Base-by-base conservation (phyloP, 2,329 filamentous ascomycete genomes). In the Bipolaris victoriae region DNA sequence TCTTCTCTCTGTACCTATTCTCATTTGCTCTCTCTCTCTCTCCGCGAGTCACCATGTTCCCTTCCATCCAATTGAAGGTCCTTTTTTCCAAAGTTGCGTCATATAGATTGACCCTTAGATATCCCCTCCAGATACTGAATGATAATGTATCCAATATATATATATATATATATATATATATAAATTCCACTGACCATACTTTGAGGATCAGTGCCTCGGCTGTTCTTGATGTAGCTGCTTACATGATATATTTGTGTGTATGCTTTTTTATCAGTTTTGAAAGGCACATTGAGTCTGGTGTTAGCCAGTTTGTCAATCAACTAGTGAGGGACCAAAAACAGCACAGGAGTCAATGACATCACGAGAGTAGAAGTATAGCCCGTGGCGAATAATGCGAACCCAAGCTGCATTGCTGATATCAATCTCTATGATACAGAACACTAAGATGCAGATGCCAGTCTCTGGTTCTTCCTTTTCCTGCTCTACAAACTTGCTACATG, bases 351-450 rank as follows among this genome's bases (percentile, higher is more conserved):
- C 50, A 47, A 47, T 57, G 49, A 60, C 47, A 58, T 60, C 50
- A 58, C 55, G 29, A 44, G 18, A 29, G 22, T 26, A 24, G 26
- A 16, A 11, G 22, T 31, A 6, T 20, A 29, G 16, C 22, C 43
- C 15, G 22, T 44, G 50, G 45, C 45, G 40, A 58, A 39, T 3
- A 41, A 58, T 44, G 49, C 53, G 62, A 63, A 71, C 55, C 64
- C 60, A 57, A 65, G 63, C 65, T 70, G 68, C 60, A 66, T 69
- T 71, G 63, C 55, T 60, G 61, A 62, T 65, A 61, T 65, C 60
- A 62, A 61, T 67, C 60, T 62, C 62, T 71, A 68, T 71, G 67
- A 62, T 70, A 67, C 66, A 71, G 54, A 59, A 62, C 61, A 66
- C 64, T 56, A 64, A 57, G 61, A 43, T 57, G 60, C 62, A 51